phyloP scores from a whole-genome alignment of 1,284 basidiomycete genomes.

The Fistulinella staudtii region DNA sequence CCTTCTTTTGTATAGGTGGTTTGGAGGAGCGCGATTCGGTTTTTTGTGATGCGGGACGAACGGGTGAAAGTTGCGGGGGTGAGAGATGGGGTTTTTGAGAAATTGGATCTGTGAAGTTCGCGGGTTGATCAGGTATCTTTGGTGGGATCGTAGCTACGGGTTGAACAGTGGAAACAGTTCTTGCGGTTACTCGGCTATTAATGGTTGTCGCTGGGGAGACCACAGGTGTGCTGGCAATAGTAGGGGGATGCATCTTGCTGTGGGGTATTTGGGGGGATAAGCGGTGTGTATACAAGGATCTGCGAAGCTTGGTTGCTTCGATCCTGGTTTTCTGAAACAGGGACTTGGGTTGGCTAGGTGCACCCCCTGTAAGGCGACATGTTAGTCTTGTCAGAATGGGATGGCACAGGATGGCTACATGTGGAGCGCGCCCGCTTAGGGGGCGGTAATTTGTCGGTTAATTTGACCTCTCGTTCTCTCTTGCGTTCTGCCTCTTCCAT shows the following conservation, averaged over 20 bases:
- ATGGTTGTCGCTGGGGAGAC: constrained; percentile 32
- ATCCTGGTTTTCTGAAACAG: constrained; percentile 71
- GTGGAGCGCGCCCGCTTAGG: constrained; percentile 50
- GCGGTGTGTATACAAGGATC: constrained; percentile 51
- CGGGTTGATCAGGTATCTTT: constrained; percentile 12
- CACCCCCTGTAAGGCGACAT: constrained; percentile 41
- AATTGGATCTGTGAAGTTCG: constrained; percentile 9
- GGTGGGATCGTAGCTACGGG: constrained; percentile 17
- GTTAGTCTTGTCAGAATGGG: constrained; percentile 8
- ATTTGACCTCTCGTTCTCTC: constrained; percentile 67
- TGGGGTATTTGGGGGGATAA: constrained; percentile 48
- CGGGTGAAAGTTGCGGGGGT: constrained; percentile 14
- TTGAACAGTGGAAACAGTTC: constrained; percentile 38
- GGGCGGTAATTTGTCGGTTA: constrained; percentile 62
- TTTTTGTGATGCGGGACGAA: constrained; percentile 14
- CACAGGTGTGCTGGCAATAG: constrained; percentile 34
- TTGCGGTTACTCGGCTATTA: constrained; percentile 41
- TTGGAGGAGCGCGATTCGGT: constrained; percentile 31
- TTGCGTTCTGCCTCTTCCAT: constrained; percentile 66
- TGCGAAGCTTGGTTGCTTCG: constrained; percentile 64
- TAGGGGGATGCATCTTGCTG: constrained; percentile 40
- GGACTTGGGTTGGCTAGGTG: constrained; percentile 51
- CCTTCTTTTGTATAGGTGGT: constrained; percentile 48
- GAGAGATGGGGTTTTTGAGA: constrained; percentile 16
- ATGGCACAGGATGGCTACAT: constrained; percentile 43